Evolutionary conservation across 1,284 basidiomycete species (phyloP), one percentile per base, ranked within the genome.

Genomic region (Apiotrichum sp.): DNA sequence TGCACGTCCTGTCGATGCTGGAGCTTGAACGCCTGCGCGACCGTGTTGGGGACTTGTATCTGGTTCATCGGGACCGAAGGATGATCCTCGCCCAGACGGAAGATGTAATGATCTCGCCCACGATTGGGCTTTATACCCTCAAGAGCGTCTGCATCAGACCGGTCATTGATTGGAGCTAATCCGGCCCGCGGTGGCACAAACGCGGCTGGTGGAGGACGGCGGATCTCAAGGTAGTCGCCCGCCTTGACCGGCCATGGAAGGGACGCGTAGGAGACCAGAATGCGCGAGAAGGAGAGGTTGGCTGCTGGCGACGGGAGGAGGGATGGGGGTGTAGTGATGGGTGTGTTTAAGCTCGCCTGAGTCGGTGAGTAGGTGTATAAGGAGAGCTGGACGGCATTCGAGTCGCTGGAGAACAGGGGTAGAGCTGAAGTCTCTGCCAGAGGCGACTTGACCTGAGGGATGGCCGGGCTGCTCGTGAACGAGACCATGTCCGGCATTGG

Each of bases 1-100:
- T 75, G 69, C 5, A 78, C 69, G 42, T 77, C 74, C 36, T 69
- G 63, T 2, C 76, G 57, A 50, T 77, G 72, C 36, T 70, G 67
- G 13, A 78, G 67, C 7, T 67, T 66, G 62, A 77, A 78, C 10
- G 72, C 70, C 29, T 64, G 55, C 3, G 72, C 72, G 9, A 73
- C 68, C 0, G 64, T 62, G 38, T 69, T 70, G 1, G 72, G 72
- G 7, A 74, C 66, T 47, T 74, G 71, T 13, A 74, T 70, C 56
- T 74, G 72, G 55, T 66, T 65, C 22, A 63, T 48, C 10, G 68
- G 69, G 2, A 69, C 62, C 5, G 59, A 64, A 2, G 70, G 66
- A 14, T 53, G 41, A 53, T 74, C 69, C 16, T 70, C 71, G 1
- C 68, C 66, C 0, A 71, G 58, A 9, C 69, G 61, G 52, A 73